Evolutionary conservation across 306 rosid genomes (phyloP), one percentile per base, ranked within the genome.

Genomic region (Psophocarpus tetragonolobus): DNA sequence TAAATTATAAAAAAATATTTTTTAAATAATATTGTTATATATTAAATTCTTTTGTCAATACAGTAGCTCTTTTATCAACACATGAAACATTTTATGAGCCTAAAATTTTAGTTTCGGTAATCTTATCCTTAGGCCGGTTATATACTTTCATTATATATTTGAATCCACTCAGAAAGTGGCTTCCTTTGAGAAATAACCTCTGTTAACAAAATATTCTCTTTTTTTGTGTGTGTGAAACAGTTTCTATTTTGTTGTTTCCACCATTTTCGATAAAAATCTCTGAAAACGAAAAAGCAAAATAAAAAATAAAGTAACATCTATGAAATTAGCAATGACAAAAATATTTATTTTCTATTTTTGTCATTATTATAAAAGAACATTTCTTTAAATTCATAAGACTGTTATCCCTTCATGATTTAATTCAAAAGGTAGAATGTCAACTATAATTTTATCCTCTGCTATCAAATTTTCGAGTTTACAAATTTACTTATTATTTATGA

Each of bases 331-430:
- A 50, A 23, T 50, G 39, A 2, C 6, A 35, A 6, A 7, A 20
- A 50, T n/a, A n/a, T n/a, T n/a, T n/a, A n/a, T n/a, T n/a, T n/a
- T n/a, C n/a, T n/a, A n/a, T n/a, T n/a, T n/a, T n/a, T n/a, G n/a
- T n/a, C n/a, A n/a, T n/a, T n/a, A n/a, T n/a, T n/a, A 50, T 0
- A 17, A 6, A 18, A 50, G n/a, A 48, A n/a, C 10, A 53, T 53
- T 20, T 32, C 51, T 15, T 14, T 45, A 15, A 45, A 45, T 2
- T 32, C 5, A 32, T 6, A 4, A 32, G 35, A 3, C 2, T 14
- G 5, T 14, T 45, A 21, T 18, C 64, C 56, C 77, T 23, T 71
- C 36, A 54, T 53, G 68, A 74, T 74, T 73, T 26, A 14, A 65
- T 74, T 73, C 33, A 14, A 65, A 74, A 21, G 15, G 42, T 44